Evolutionary conservation across 2,329 filamentous ascomycete genomes (phyloP).

Genomic region (Periglandula ipomoeae): DNA sequence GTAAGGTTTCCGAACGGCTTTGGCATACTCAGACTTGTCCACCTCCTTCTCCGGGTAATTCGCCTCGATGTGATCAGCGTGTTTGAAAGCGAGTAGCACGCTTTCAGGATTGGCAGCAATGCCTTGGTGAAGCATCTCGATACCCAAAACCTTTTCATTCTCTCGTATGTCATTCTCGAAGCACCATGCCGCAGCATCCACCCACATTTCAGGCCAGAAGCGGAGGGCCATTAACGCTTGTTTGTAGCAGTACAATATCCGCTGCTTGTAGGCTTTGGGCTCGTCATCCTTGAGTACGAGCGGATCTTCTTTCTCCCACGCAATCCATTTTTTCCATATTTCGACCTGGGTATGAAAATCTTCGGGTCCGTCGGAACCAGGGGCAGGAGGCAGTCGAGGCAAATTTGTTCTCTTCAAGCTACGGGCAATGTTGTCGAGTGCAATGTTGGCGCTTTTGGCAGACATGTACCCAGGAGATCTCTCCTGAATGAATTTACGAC

Average conservation of each 20-base stretch:
- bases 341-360: slow-evolving; percentile 79
- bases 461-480: slow-evolving; percentile 93
- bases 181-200: slow-evolving; percentile 88
- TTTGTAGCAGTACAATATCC: slow-evolving; percentile 84
- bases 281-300: slow-evolving; percentile 81
- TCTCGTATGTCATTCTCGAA: slow-evolving; percentile 62
- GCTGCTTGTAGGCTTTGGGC: slow-evolving; percentile 60
- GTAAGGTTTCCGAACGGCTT: slow-evolving; percentile 73
- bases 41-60: slow-evolving; percentile 69
- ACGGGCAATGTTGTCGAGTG: slow-evolving; percentile 79
- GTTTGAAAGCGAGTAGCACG: slow-evolving; percentile 79
- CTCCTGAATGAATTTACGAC: slow-evolving; percentile 89
- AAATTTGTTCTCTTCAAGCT: slow-evolving; percentile 68
- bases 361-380: slow-evolving; percentile 76
- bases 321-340: slow-evolving; percentile 88
- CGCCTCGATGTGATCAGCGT: slow-evolving; percentile 78
- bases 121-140: slow-evolving; percentile 72
- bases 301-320: slow-evolving; percentile 91
- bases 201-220: slow-evolving; percentile 96
- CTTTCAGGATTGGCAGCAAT: slow-evolving; percentile 89
- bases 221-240: slow-evolving; percentile 87
- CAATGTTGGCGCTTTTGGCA: slow-evolving; percentile 80
- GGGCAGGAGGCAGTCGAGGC: slow-evolving; percentile 71
- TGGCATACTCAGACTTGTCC: slow-evolving; percentile 67
- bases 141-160: slow-evolving; percentile 53